Evolutionary conservation across 345 rosid species (phyloP).

Genomic region (Arabis hirsuta): DNA sequence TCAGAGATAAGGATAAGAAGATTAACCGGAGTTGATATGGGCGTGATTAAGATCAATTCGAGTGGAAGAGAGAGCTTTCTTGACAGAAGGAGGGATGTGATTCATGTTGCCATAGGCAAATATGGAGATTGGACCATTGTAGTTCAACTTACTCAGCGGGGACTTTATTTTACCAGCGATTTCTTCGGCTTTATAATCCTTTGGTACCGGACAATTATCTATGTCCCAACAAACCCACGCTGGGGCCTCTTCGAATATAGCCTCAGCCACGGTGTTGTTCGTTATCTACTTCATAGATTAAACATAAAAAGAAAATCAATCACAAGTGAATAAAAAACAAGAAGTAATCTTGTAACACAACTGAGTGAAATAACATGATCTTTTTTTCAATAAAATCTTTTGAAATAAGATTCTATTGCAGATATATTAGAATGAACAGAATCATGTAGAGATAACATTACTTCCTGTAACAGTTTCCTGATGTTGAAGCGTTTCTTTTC

Average conservation of each 20-base stretch:
- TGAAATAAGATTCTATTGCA: too few relatives aligned
- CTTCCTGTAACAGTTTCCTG: too few relatives aligned
- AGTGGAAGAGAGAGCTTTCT: neutral
- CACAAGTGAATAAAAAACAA: too few relatives aligned
- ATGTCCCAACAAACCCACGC: slow-evolving; percentile 15
- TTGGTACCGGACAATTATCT: neutral
- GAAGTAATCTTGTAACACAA: too few relatives aligned
- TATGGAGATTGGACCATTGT: slow-evolving; percentile 12
- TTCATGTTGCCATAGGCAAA: slow-evolving; percentile 12
- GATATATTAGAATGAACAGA: too few relatives aligned
- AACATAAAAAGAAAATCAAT: too few relatives aligned
- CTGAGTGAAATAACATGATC: too few relatives aligned
- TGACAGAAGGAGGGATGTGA: slow-evolving; percentile 1
- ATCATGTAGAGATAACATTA: too few relatives aligned
- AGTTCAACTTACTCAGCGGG: neutral
- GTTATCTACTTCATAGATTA: too few relatives aligned
- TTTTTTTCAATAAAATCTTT: too few relatives aligned
- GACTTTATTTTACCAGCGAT: neutral
- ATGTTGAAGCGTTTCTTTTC: too few relatives aligned
- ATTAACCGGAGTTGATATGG: neutral
- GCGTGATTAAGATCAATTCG: neutral
- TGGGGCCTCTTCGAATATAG: neutral
- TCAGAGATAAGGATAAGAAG: neutral
- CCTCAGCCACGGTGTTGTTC: neutral
- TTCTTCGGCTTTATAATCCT: neutral